These are phyloP conservation scores for Trichoderma sp. DNA, from an alignment of 2,329 filamentous ascomycete genomes.

Conservation along the genomic window DNA sequence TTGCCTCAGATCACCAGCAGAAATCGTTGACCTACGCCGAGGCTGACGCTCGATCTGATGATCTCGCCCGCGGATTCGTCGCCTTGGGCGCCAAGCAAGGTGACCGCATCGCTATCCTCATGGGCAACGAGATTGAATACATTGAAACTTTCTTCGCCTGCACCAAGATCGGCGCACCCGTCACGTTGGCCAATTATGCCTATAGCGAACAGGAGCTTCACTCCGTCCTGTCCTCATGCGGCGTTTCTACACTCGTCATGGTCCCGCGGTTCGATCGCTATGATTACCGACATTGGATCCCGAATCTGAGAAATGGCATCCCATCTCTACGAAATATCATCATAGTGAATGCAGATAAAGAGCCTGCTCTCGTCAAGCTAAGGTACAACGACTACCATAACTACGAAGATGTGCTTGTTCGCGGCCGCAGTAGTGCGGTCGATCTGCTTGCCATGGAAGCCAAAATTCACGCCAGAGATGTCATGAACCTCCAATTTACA, in stretches of 20 bases:
- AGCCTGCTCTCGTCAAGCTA: background rate
- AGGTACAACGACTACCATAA: background rate
- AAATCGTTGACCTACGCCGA: background rate
- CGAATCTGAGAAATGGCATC: background rate
- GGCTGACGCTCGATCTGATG: background rate
- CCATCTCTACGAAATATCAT: background rate
- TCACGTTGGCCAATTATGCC: background rate
- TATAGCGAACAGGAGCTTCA: background rate
- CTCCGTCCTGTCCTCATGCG: background rate
- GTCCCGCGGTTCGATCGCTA: background rate
- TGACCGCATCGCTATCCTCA: constrained; percentile 7
- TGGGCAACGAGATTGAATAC: constrained; percentile 15
- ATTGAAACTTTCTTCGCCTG: background rate
- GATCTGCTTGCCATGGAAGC: background rate
- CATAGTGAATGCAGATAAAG: background rate
- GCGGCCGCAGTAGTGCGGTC: background rate
- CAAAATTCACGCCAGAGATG: background rate
- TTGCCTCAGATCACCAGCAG: constrained; percentile 5
- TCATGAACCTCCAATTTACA: constrained; percentile 13
- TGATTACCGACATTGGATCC: background rate
- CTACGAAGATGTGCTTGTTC: background rate
- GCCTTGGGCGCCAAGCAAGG: background rate
- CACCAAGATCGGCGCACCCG: background rate
- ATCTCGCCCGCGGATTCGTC: background rate
- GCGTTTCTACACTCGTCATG: background rate